Evolutionary conservation across 805 yeast genomes (phyloP), one percentile per base, ranked within the genome.

Genomic region (Candida hungchunana): DNA sequence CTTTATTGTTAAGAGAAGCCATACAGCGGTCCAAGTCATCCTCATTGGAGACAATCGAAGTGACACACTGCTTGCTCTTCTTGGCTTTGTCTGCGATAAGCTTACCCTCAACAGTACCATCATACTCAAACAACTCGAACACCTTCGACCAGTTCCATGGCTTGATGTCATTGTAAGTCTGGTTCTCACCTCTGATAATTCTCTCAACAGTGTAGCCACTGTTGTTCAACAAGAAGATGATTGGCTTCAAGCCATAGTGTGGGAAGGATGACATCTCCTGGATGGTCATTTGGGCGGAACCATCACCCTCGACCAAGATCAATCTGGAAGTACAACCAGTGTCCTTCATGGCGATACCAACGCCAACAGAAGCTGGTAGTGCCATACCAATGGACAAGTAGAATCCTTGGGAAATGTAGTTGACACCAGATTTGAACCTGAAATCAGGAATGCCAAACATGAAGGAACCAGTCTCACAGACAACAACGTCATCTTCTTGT

Each of bases 261-360:
- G 82, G 58, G 52, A 73, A 75, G 3, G 85, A 69, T 1, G 86
- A 75, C 32, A 80, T 59, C 55, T 89, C 97, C 67, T 89, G 96
- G 37, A 82, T 68, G 5, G 96, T 87, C 95, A 89, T 84, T 64
- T 86, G 95, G 2, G 96, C 90, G 3, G 95, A 80, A 1, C 97
- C 97, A 58, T 89, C 97, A 37, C 97, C 96, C 65, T 84, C 88
- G 13, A 86, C 62, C 17, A 88, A 64, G 15, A 86, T 66, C 30
- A 88, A 67, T 50, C 95, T 73, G 21, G 79, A 71, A 3, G 50
- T 34, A 6, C 66, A 63, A 28, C 49, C 53, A 31, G 69, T 47
- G 51, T 83, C 94, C 33, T 70, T 67, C 61, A 73, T 64, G 0
- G 90, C 96, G 37, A 84, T 63, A 14, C 85, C 78, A 18, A 80